A percentile compares a stretch with the other conserved stretches of the same genome.
phyloP scores from a whole-genome alignment of 306 rosid species.

The Inga laurina region DNA sequence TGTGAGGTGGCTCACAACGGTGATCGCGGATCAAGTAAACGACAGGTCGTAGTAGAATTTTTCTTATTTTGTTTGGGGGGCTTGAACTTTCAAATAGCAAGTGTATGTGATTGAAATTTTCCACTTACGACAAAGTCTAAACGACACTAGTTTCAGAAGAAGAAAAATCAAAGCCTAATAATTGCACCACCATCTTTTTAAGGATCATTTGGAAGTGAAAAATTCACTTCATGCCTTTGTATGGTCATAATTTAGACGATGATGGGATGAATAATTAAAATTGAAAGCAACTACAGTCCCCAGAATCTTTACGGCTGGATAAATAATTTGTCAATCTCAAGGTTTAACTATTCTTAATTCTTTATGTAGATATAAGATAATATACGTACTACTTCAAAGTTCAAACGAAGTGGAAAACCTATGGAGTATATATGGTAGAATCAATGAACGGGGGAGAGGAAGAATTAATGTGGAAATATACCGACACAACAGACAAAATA shows the following conservation, averaged over 20 bases:
- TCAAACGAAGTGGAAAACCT: background rate
- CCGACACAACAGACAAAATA: background rate
- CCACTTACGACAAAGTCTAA: background rate
- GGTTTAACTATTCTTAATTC: background rate
- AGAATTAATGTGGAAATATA: no score
- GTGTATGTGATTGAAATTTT: background rate
- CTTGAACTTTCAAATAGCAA: background rate
- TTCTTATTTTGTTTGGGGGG: background rate
- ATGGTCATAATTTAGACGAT: background rate
- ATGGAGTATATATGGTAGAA: background rate
- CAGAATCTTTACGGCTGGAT: background rate
- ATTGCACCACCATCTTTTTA: background rate
- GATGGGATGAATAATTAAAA: background rate
- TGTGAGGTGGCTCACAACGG: background rate
- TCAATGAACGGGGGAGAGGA: background rate
- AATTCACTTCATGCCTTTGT: background rate
- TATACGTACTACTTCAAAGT: background rate
- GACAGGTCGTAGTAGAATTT: no score
- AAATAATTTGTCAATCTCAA: background rate
- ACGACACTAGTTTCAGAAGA: background rate
- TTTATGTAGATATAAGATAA: no score
- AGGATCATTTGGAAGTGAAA: background rate
- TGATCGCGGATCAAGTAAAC: background rate
- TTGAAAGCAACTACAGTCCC: background rate
- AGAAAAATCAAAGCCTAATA: background rate